These are phyloP conservation scores for Rutstroemia sp. DNA, from an alignment of 2,329 filamentous ascomycete genomes.

Conservation along the genomic window DNA sequence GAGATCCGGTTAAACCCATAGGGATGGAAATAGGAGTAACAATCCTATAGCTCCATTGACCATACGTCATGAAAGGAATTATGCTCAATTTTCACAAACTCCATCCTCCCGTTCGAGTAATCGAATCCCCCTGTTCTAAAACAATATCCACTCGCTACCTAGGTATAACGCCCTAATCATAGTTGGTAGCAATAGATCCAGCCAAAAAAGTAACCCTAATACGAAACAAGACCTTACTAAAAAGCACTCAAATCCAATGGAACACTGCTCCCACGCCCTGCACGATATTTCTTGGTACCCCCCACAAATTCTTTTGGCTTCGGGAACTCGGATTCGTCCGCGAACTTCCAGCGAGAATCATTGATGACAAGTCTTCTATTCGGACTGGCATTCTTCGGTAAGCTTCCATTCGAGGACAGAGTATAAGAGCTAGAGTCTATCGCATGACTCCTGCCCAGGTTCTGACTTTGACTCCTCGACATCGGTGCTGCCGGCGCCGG, in stretches of 20 bases:
- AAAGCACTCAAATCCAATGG: slow-evolving; percentile 69
- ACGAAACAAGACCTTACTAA: slow-evolving; percentile 14
- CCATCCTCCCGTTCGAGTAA: slow-evolving; percentile 1
- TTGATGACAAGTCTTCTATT: slow-evolving; percentile 52
- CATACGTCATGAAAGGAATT: not conserved
- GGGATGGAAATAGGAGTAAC: not conserved
- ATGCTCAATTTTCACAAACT: not conserved
- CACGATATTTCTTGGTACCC: slow-evolving; percentile 73
- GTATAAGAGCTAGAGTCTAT: slow-evolving; percentile 74
- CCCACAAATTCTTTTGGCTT: slow-evolving; percentile 76
- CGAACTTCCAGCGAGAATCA: slow-evolving; percentile 81
- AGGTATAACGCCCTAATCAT: slow-evolving; percentile 10
- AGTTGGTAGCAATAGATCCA: slow-evolving; percentile 4
- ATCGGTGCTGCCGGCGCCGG: slow-evolving; percentile 32
- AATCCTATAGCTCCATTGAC: not conserved
- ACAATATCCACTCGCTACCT: not conserved
- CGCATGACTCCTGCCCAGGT: slow-evolving; percentile 46
- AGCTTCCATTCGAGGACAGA: slow-evolving; percentile 53
- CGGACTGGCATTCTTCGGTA: slow-evolving; percentile 40
- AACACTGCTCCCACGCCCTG: slow-evolving; percentile 88
- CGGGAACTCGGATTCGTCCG: slow-evolving; percentile 72
- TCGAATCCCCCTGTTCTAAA: slow-evolving; percentile 2
- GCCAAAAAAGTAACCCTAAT: not conserved
- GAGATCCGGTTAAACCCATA: not conserved
- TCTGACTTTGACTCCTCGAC: slow-evolving; percentile 33